phyloP scores from a whole-genome alignment of 176 grass and related monocot genomes.

The Chrysopogon serrulatus region DNA sequence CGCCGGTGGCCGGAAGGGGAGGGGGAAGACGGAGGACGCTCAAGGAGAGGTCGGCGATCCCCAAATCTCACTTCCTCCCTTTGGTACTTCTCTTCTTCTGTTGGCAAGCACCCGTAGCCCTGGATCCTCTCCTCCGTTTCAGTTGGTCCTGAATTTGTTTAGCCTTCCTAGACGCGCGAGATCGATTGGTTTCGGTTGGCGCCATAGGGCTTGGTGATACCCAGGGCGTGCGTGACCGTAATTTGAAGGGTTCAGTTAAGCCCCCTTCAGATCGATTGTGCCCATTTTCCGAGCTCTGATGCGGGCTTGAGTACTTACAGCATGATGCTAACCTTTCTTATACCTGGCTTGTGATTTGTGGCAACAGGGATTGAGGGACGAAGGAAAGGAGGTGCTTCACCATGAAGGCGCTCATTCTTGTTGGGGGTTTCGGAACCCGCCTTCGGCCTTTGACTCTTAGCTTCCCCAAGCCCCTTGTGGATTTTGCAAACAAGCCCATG shows the following conservation, averaged over 20 bases:
- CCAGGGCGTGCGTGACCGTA: not conserved
- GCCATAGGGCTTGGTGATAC: not conserved
- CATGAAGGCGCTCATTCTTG: constrained; percentile 95
- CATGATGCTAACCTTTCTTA: not conserved
- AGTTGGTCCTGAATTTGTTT: not conserved
- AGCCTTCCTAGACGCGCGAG: not conserved
- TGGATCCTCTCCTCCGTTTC: not conserved
- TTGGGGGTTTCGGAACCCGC: constrained; percentile 91
- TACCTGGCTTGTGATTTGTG: not conserved
- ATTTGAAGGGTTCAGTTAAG: not conserved
- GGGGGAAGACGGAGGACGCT: not conserved
- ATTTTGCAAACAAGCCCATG: constrained; percentile 98
- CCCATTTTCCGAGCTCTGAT: not conserved
- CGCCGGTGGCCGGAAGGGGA: not conserved
- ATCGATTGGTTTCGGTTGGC: not conserved
- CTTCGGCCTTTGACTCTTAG: constrained; percentile 86
- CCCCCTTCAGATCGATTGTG: not conserved
- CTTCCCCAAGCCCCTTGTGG: constrained; percentile 89
- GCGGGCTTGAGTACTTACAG: not conserved
- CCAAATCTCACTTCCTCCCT: not conserved
- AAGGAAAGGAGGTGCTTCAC: not conserved
- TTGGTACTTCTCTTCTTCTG: not conserved
- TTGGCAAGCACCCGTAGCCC: not conserved
- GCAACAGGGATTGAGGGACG: constrained; percentile 5
- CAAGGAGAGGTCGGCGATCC: not conserved